Base-by-base conservation (phyloP, 306 rosid species). In the Castanospermum australe region DNA sequence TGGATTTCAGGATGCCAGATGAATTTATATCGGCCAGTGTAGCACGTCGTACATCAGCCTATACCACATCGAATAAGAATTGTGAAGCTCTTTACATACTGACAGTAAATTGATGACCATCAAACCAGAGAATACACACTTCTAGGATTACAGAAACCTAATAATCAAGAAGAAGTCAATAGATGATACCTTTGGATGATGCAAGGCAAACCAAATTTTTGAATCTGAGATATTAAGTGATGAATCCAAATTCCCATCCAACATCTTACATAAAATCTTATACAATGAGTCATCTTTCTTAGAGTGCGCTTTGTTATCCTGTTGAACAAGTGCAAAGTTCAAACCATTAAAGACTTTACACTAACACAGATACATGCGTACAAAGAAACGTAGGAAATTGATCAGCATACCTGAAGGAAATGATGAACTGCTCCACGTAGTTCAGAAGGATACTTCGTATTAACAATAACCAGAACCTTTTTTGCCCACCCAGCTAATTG, bases 21-120 rank as follows among this genome's bases (percentile, higher is more conserved):
- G 78, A 73, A 85, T 83, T 90, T 67, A 92, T 80, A 59, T 82
- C 86, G 63, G 81, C 88, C 66, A 94, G 86, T 20, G 86, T 36
- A 66, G 89, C 87, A 45, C 97, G 76, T 50, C 97, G 93, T 59
- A 92, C 89, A 60, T 86, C 95, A 85, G 99, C 97, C 99, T 94
- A 81, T 28, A 67, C 54, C 67, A 82, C 55, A 75, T 57, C 33
- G 70, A 62, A 74, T 67, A 80, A 51, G 56, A 32, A 65, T n/a
- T 20, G 65, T 71, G 41, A 73, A 62, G 56, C 52, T 24, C 36
- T 20, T 18, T 32, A 35, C 4, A 9, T 38, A 56, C n/a, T 8
- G 64, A 38, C 13, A 77, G 77, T 62, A 71, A 73, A 44, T 5
- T 42, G 39, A 33, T 32, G 39, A 69, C 47, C 41, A 82, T 11